Conservation (phyloP, 2,329 filamentous ascomycete species). For the Diaporthe destruens region DNA sequence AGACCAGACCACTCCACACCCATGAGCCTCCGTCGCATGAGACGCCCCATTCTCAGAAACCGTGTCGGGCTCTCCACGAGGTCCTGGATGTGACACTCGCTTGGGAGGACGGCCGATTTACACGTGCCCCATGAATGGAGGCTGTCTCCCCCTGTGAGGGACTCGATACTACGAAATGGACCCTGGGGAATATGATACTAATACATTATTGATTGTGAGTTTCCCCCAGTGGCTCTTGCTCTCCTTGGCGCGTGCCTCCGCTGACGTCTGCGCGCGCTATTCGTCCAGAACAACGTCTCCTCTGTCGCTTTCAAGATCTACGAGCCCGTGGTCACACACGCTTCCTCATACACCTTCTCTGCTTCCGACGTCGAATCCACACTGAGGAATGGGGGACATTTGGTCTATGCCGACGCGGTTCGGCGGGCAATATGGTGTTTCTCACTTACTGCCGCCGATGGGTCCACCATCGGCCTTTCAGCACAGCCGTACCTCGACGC, state of each 20-base stretch:
- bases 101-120: constrained; percentile 35
- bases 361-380: constrained; percentile 65
- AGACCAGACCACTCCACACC: constrained; percentile 8
- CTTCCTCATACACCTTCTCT: constrained; percentile 59
- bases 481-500: constrained; percentile 51
- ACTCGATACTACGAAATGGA: constrained; percentile 65
- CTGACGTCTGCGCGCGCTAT: constrained; percentile 41
- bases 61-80: constrained; percentile 29
- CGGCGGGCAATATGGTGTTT: constrained; percentile 69
- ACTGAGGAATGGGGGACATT: constrained; percentile 64
- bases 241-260: constrained; percentile 4
- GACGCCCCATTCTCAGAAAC: constrained; percentile 12
- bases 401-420: constrained; percentile 65
- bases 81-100: constrained; percentile 32
- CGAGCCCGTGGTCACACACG: constrained; percentile 60
- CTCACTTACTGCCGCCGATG: constrained; percentile 59
- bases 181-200: constrained; percentile 73
- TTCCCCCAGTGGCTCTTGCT: not conserved
- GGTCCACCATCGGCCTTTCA: constrained; percentile 44
- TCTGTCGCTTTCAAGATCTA: constrained; percentile 68
- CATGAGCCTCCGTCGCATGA: constrained; percentile 30
- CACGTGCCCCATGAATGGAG: constrained; percentile 42
- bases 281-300: constrained; percentile 66
- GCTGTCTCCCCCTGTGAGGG: constrained; percentile 42
- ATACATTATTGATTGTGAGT: constrained; percentile 69